Conservation (phyloP, 805 yeast genomes). For the Candida loeiensis region DNA sequence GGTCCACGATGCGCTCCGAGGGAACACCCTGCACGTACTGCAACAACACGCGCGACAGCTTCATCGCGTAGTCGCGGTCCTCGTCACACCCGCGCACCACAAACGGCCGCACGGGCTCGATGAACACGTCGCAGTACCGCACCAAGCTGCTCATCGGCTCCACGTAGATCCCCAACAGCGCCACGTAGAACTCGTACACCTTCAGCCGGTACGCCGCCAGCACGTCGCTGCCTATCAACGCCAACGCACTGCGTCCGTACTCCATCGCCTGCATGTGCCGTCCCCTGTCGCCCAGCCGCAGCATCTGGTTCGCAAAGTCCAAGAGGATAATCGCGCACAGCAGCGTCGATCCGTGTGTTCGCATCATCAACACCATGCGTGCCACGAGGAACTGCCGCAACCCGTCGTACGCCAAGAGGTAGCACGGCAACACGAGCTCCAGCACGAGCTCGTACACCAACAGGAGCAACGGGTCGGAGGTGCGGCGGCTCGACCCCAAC, state of each 20-base stretch:
- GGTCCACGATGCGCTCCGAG: constrained; percentile 1
- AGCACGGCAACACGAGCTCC: constrained; percentile 35
- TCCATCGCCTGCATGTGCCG: constrained; percentile 39
- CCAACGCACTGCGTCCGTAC: constrained; percentile 37
- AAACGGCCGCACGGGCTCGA: constrained; percentile 15
- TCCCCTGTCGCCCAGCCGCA: constrained; percentile 23
- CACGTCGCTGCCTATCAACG: constrained; percentile 31
- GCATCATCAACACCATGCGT: constrained; percentile 31
- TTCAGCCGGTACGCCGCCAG: constrained; percentile 33
- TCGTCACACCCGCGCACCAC: constrained; percentile 6
- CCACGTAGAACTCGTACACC: constrained; percentile 41
- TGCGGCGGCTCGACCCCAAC: constrained; percentile 18
- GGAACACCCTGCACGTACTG: constrained; percentile 16
- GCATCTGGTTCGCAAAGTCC: constrained; percentile 34
- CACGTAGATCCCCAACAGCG: constrained; percentile 38
- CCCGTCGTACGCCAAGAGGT: constrained; percentile 20
- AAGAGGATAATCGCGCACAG: constrained; percentile 39
- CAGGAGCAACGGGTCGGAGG: constrained; percentile 24
- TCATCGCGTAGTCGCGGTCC: constrained; percentile 12
- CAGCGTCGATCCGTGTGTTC: constrained; percentile 39
- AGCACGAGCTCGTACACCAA: constrained; percentile 40
- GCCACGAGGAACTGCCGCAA: constrained; percentile 31
- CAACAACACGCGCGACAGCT: constrained; percentile 13
- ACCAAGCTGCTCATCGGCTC: constrained; percentile 38
- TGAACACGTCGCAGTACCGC: constrained; percentile 20